A percentile compares a stretch with the other conserved stretches of the same genome.
Evolutionary conservation across 2,329 filamentous ascomycete genomes (phyloP).

Genomic region (Pseudogymnoascus verrucosus): DNA sequence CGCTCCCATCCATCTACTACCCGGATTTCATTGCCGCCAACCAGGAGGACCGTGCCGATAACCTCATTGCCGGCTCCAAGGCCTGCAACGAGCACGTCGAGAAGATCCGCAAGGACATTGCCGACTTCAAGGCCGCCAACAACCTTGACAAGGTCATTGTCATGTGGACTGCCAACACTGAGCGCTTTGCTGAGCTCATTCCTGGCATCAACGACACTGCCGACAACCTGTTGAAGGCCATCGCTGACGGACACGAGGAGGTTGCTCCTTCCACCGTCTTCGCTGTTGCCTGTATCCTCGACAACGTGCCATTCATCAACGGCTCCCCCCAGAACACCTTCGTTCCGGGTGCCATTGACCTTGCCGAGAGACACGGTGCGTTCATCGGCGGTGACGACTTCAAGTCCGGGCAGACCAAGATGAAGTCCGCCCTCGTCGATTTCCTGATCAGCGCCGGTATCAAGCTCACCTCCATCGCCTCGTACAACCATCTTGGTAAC

Average conservation of each 20-base stretch:
- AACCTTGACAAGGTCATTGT: conserved; percentile 90
- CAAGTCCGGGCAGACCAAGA: conserved; percentile 99
- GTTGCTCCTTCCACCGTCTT: conserved; percentile 95
- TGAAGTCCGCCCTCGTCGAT: conserved; percentile 98
- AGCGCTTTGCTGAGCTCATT: conserved; percentile 86
- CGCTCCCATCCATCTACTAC: conserved; percentile 94
- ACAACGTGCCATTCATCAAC: conserved; percentile 92
- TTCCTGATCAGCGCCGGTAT: conserved; percentile 98
- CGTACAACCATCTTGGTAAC: conserved; percentile 99
- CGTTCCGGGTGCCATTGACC: conserved; percentile 81
- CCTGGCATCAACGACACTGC: conserved; percentile 92
- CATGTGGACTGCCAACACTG: conserved; percentile 98
- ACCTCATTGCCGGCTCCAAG: conserved; percentile 74
- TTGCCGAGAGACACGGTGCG: conserved; percentile 77
- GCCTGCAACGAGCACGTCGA: conserved; percentile 84
- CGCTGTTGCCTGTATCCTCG: conserved; percentile 86
- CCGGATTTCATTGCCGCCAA: conserved; percentile 99
- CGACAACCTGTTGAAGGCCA: conserved; percentile 82
- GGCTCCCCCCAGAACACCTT: conserved; percentile 99
- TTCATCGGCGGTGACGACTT: conserved; percentile 99
- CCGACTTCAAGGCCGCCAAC: conserved; percentile 83
- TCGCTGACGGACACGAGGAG: conserved; percentile 79
- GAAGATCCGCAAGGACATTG: conserved; percentile 86
- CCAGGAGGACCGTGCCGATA: conserved; percentile 93
- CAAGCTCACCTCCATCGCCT: conserved; percentile 96